A percentile compares a stretch with the other conserved stretches of the same genome.
These are phyloP conservation scores for Penicillium pancosmium DNA, from an alignment of 495 filamentous ascomycete genomes.

Conservation along the genomic window DNA sequence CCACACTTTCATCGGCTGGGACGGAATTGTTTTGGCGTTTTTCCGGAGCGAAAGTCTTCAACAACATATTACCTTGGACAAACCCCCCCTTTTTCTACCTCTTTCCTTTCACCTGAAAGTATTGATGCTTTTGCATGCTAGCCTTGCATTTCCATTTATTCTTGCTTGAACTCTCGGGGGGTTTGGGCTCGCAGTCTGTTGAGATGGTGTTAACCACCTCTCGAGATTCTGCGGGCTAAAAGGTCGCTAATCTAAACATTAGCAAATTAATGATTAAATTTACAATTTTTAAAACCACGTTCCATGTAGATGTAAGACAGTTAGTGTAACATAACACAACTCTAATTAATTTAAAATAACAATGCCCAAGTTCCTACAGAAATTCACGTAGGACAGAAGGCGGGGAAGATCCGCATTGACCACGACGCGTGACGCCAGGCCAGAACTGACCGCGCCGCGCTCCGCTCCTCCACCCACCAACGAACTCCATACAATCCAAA, in stretches of 20 bases:
- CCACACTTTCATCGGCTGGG: constrained; percentile 55
- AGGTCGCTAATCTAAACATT: constrained; percentile 52
- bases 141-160: constrained; percentile 8
- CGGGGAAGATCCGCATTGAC: constrained; percentile 19
- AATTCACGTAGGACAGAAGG: neutral
- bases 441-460: constrained; percentile 5
- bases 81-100: constrained; percentile 17
- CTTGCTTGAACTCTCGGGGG: constrained; percentile 7
- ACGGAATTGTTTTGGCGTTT: constrained; percentile 52
- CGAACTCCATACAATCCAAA: constrained; percentile 6
- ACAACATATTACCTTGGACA: constrained; percentile 33
- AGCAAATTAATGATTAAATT: constrained; percentile 43
- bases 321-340: neutral
- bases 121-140: constrained; percentile 2
- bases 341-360: neutral
- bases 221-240: constrained; percentile 7
- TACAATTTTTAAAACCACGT: neutral
- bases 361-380: no score
- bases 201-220: neutral
- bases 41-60: constrained; percentile 49
- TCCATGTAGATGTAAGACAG: neutral
- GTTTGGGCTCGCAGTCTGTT: neutral
- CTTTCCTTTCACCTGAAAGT: constrained; percentile 1
- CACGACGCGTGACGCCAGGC: constrained; percentile 43
- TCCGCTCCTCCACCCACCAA: constrained; percentile 18